phyloP scores from a whole-genome alignment of 768 basidiomycete species.

The Crassisporium funariophilum region DNA sequence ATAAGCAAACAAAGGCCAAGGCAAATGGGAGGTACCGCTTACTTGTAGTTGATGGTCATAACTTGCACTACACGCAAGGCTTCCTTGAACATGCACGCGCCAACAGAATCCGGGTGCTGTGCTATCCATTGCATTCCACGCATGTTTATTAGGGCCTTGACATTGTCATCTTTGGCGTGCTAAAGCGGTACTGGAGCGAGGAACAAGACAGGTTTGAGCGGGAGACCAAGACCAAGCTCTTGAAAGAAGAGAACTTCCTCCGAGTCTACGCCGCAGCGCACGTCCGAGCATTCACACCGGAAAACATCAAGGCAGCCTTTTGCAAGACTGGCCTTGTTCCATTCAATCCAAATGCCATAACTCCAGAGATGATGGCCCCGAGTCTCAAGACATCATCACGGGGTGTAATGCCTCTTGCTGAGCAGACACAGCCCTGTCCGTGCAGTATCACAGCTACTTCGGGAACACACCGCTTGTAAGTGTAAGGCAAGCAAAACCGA shows the following conservation, averaged over 20 bases:
- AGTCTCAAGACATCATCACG: constrained; percentile 17
- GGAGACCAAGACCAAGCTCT: too few species aligned
- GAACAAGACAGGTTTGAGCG: too few species aligned
- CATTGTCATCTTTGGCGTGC: constrained; percentile 2
- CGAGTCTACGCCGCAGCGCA: too few species aligned
- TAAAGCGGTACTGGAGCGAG: too few species aligned
- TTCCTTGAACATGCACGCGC: constrained; percentile 31
- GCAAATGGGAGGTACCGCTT: constrained; percentile 17
- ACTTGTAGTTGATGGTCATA: constrained; percentile 38
- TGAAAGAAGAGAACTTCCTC: too few species aligned
- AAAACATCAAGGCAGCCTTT: constrained; percentile 13
- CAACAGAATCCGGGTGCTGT: constrained; percentile 30
- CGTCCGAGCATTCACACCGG: background rate
- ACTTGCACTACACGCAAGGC: constrained; percentile 29
- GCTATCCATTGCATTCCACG: constrained; percentile 31
- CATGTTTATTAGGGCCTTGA: background rate
- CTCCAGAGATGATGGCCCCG: constrained; percentile 24
- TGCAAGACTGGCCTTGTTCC: constrained; percentile 23
- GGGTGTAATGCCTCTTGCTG: too few species aligned
- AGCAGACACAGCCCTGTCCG: too few species aligned
- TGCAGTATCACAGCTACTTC: too few species aligned
- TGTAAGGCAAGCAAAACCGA: too few species aligned
- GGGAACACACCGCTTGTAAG: too few species aligned
- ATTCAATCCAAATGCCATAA: constrained; percentile 23
- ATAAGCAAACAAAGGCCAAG: background rate